These are phyloP conservation scores for Ganoderma resinaceum DNA, from an alignment of 1,284 basidiomycete genomes.

Conservation along the genomic window DNA sequence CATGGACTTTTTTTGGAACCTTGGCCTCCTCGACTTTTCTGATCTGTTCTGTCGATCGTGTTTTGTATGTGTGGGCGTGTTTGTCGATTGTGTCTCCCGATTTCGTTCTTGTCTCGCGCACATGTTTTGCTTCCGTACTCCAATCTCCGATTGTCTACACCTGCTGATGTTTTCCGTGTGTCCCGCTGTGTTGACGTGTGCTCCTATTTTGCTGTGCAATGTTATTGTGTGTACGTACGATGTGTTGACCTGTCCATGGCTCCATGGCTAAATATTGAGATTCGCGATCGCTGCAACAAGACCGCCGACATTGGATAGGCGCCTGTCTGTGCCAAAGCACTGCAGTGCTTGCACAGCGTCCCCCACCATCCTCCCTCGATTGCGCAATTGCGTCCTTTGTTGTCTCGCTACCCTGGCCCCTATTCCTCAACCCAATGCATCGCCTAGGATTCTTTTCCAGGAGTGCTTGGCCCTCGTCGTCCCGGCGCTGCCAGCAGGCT, in stretches of 20 bases:
- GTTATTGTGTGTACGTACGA: not conserved
- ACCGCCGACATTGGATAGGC: too few relatives aligned
- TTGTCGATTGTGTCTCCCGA: not conserved
- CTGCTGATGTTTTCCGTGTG: too few relatives aligned
- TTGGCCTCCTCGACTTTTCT: not conserved
- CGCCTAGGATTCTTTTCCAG: too few relatives aligned
- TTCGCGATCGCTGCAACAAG: too few relatives aligned
- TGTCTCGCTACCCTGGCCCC: too few relatives aligned
- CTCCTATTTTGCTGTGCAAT: not conserved
- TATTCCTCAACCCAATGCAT: too few relatives aligned
- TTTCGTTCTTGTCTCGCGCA: not conserved
- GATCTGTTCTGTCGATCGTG: not conserved
- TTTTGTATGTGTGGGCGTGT: not conserved
- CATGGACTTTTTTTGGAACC: not conserved
- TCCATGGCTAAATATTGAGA: not conserved
- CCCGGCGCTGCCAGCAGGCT: not conserved
- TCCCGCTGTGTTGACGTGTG: not conserved
- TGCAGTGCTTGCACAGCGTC: too few relatives aligned
- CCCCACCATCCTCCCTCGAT: too few relatives aligned
- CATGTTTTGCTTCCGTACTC: not conserved
- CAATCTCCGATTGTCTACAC: not conserved
- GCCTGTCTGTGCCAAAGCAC: too few relatives aligned
- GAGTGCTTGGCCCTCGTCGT: too few relatives aligned
- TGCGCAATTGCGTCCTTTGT: too few relatives aligned
- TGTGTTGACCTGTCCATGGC: not conserved